Conservation (phyloP, 805 yeast genomes). For the Yarrowia sp. region DNA sequence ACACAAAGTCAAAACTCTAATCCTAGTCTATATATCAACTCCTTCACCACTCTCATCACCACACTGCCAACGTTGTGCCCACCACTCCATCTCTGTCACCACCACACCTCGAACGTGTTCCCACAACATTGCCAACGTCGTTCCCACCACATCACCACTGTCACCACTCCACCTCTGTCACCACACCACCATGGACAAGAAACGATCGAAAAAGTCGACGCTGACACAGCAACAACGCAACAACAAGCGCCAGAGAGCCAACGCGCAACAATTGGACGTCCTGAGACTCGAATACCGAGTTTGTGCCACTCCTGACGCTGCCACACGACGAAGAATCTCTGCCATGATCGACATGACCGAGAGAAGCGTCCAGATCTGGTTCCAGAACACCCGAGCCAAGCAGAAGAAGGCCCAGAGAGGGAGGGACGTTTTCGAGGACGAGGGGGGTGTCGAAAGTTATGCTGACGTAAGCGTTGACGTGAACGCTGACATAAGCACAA, state of each 20-base stretch:
- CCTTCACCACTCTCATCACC: background rate
- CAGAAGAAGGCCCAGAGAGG: conserved; percentile 40
- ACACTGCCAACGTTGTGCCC: too few species aligned
- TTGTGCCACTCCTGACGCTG: conserved; percentile 71
- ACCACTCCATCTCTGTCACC: background rate
- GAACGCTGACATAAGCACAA: background rate
- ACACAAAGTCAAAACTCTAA: conserved; percentile 18
- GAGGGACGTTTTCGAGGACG: background rate
- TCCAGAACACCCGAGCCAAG: conserved; percentile 74
- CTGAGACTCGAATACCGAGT: conserved; percentile 71
- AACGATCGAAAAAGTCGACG: conserved; percentile 39
- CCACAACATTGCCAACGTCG: background rate
- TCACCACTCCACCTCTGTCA: background rate
- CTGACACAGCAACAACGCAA: conserved; percentile 51
- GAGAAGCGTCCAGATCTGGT: conserved; percentile 90
- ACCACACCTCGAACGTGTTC: too few species aligned
- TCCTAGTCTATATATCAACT: conserved; percentile 35
- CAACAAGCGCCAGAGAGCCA: conserved; percentile 69
- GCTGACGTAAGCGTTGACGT: background rate
- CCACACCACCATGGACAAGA: conserved; percentile 24
- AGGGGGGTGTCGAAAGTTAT: background rate
- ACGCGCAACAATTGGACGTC: conserved; percentile 77
- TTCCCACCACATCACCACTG: background rate
- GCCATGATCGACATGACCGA: conserved; percentile 82
- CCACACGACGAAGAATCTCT: conserved; percentile 57